Percentiles rank a stretch among this genome's conserved stretches.
These are phyloP conservation scores for Pseudogymnoascus sp. DNA, from an alignment of 2,329 filamentous ascomycete species.

Conservation along the genomic window DNA sequence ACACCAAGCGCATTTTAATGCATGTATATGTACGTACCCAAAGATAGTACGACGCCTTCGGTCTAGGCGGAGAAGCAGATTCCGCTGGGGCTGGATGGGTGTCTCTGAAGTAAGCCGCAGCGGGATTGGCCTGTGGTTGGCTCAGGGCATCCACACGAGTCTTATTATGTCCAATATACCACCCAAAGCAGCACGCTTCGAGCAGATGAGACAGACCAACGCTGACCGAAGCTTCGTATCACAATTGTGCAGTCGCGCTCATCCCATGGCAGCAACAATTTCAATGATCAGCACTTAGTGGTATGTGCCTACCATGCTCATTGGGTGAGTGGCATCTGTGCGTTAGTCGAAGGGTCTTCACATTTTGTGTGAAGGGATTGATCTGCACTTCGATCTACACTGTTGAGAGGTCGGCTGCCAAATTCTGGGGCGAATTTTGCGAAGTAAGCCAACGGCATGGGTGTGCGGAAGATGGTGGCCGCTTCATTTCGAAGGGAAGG, in stretches of 20 bases:
- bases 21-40: conserved; percentile 3
- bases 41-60: neutral
- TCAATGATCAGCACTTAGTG: neutral
- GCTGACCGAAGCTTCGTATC: neutral
- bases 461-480: neutral
- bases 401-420: neutral
- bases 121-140: neutral
- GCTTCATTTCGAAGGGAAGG: neutral
- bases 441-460: neutral
- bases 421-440: neutral
- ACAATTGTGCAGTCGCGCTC: neutral
- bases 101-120: neutral
- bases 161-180: neutral
- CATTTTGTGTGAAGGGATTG: neutral
- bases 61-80: neutral
- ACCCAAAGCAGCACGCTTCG: neutral
- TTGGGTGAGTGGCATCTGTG: neutral
- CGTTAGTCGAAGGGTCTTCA: neutral
- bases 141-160: neutral
- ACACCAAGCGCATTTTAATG: neutral
- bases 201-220: neutral
- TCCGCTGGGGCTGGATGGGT: neutral
- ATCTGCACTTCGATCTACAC: neutral
- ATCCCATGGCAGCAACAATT: neutral
- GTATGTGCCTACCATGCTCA: neutral